A percentile compares a stretch with the other conserved stretches of the same genome.
phyloP scores from a whole-genome alignment of 2,329 filamentous ascomycete species.

The Monosporascus sp. region DNA sequence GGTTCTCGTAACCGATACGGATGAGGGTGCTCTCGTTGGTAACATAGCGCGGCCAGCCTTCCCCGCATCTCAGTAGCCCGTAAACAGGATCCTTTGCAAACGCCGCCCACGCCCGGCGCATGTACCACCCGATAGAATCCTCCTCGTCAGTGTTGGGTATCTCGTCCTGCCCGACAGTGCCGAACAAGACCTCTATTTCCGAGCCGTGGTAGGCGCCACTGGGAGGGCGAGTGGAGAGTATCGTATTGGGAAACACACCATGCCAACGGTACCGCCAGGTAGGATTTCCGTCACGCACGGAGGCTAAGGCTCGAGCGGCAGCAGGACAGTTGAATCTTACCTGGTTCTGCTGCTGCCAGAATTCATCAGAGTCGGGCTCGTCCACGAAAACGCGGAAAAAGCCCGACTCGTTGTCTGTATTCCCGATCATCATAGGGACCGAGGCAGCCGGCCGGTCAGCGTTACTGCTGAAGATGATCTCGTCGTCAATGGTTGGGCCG shows the following conservation, averaged over 20 bases:
- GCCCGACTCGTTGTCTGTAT: conserved; percentile 1
- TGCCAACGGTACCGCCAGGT: conserved; percentile 3
- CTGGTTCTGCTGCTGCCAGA: background rate
- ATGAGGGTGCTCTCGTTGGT: background rate
- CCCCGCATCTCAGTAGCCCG: background rate
- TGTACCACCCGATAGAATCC: background rate
- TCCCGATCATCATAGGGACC: conserved; percentile 1
- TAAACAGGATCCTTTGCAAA: background rate
- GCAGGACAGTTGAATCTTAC: background rate
- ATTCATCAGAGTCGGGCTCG: background rate
- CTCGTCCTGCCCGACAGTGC: background rate
- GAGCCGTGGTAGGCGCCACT: background rate
- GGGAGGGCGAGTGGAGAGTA: background rate
- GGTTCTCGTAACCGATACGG: background rate
- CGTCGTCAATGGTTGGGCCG: conserved; percentile 1
- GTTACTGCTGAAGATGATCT: conserved; percentile 2
- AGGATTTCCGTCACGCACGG: background rate
- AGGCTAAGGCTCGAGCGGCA: background rate
- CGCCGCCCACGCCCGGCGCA: background rate
- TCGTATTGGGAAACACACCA: conserved; percentile 1
- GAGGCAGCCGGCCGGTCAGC: background rate
- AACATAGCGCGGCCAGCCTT: background rate
- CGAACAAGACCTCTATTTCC: background rate
- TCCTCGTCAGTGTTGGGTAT: background rate
- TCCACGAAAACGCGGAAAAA: background rate